These are phyloP conservation scores for Hyphopichia wangnamkhiaoensis DNA, from an alignment of 1,139 yeast genomes.

Conservation along the genomic window DNA sequence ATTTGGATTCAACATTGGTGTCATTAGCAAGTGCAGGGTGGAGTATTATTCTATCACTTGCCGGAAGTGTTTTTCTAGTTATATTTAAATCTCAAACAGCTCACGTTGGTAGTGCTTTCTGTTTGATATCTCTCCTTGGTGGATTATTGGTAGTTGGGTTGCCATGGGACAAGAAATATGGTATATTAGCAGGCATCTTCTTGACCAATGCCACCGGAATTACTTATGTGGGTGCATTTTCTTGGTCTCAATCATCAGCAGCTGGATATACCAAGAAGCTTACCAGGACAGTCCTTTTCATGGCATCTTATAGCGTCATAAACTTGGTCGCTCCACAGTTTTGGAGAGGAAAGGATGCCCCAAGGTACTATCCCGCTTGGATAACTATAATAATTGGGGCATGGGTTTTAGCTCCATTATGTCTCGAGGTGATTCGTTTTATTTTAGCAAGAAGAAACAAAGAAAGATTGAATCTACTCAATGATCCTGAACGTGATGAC, in stretches of 20 bases:
- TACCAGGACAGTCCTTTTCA: slow-evolving; percentile 15
- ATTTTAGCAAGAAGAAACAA: slow-evolving; percentile 39
- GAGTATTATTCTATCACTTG: slow-evolving; percentile 28
- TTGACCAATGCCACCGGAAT: slow-evolving; percentile 16
- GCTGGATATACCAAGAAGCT: slow-evolving; percentile 18
- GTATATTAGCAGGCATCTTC: slow-evolving; percentile 35
- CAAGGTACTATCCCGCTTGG: slow-evolving; percentile 45
- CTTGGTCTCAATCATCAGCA: slow-evolving; percentile 17
- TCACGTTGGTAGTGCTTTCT: slow-evolving; percentile 16
- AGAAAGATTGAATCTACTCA: slow-evolving; percentile 30
- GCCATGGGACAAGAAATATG: slow-evolving; percentile 39
- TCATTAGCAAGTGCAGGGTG: slow-evolving; percentile 47
- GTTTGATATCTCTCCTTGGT: slow-evolving; percentile 43
- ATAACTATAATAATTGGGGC: slow-evolving; percentile 52
- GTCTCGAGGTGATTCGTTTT: slow-evolving; percentile 37
- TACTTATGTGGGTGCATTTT: slow-evolving; percentile 16
- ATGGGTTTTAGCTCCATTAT: slow-evolving; percentile 40
- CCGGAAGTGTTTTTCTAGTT: slow-evolving; percentile 24
- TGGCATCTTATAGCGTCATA: slow-evolving; percentile 15
- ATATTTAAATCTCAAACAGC: slow-evolving; percentile 14
- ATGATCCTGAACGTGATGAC: slow-evolving; percentile 1
- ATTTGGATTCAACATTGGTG: slow-evolving; percentile 45
- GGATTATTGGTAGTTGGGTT: slow-evolving; percentile 42
- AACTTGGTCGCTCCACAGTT: slow-evolving; percentile 24
- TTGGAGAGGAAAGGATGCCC: slow-evolving; percentile 21